These are phyloP conservation scores for Litchi chinensis DNA, from an alignment of 345 rosid genomes.

Conservation along the genomic window DNA sequence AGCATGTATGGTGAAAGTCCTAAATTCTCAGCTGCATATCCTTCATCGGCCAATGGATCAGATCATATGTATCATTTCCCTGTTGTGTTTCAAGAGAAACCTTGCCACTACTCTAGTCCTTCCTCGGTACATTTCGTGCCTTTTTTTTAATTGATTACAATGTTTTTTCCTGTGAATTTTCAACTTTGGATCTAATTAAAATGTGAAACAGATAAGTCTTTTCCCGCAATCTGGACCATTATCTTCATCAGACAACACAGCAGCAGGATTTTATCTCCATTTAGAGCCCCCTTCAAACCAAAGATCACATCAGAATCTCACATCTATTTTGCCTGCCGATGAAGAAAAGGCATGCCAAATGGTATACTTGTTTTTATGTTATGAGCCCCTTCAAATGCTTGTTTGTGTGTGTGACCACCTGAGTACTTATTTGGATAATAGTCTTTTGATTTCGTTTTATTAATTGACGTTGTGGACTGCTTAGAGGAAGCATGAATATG, in stretches of 20 bases:
- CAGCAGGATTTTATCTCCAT: conserved; percentile 39
- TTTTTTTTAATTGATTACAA: background rate
- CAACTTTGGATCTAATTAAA: background rate
- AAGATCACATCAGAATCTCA: conserved; percentile 29
- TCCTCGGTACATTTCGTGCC: conserved; percentile 36
- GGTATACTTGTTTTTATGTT: too few species aligned
- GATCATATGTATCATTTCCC: conserved; percentile 39
- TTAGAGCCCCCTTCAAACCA: conserved; percentile 75
- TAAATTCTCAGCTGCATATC: conserved; percentile 31
- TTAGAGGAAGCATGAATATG: background rate
- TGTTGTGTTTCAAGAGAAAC: conserved; percentile 39
- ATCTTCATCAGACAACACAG: conserved; percentile 28
- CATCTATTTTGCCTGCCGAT: conserved; percentile 28
- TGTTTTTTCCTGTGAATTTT: background rate
- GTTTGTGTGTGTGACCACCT: too few species aligned
- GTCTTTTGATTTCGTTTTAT: too few species aligned
- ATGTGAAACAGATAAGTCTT: conserved; percentile 41
- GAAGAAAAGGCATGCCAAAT: conserved; percentile 48
- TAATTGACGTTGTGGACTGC: too few species aligned
- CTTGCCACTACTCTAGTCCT: conserved; percentile 29
- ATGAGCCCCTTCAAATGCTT: too few species aligned
- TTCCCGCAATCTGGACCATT: conserved; percentile 21
- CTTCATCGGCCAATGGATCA: conserved; percentile 37
- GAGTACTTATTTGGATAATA: too few species aligned
- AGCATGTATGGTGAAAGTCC: conserved; percentile 6